Evolutionary conservation across 306 rosid species (phyloP), one percentile per base, ranked within the genome.

Genomic region (Cyclanthera cordifolia): DNA sequence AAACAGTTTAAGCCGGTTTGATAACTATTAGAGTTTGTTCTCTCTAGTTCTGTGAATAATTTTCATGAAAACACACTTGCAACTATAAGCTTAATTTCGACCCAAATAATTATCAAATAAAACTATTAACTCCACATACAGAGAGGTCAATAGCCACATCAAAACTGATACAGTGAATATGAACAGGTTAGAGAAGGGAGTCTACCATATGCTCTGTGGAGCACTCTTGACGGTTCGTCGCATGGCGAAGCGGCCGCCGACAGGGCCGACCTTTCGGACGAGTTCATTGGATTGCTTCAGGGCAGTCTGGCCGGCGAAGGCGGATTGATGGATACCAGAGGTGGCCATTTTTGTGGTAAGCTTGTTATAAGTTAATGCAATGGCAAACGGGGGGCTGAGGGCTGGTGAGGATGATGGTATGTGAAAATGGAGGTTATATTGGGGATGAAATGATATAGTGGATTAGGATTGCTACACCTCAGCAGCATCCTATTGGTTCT

Each of bases 181-280:
- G 37, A 10, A 15, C n/a, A 23, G 28, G 39, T 25, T 24, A 13
- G 20, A 5, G 34, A 66, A 46, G 49, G 8, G 13, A 57, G 19
- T 72, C 23, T 82, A 93, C 97, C 97, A 91, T 5, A 93, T 93
- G 88, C 99, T 93, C 46, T 86, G 88, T 21, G 99, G 96, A 76
- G 87, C 82, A 74, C 91, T 87, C 65, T 72, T 89, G 32, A 93
- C 86, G 0, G 95, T 93, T 15, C 98, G 82, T 48, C 99, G 78
- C 99, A 87, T 93, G 88, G 84, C 75, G 49, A 75, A 9, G 76
- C 95, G 96, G 73, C 81, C 82, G 21, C 87, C 85, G 1, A 69
- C 15, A 77, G 75, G 66, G 6, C 96, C 96, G 17, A 60, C 69
- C 87, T 69, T 93, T 4, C 94, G 72, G 79, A 93, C 70, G 45